Base-by-base conservation (phyloP, 139 green algal species). In the Coccomyxa sp. region DNA sequence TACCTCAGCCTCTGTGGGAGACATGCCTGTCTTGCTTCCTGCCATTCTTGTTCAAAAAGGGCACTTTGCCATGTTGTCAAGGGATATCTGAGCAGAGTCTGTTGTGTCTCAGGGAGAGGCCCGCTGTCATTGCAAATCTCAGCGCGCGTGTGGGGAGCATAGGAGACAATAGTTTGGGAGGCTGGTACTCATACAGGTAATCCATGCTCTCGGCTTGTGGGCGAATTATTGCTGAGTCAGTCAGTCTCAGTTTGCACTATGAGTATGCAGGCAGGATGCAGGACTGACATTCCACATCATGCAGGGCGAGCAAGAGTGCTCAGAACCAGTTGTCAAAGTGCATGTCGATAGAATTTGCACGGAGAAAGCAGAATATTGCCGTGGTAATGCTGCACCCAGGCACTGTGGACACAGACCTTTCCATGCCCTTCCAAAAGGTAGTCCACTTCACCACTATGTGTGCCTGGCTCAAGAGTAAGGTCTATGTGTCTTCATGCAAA, bases 311-410 rank as follows among this genome's bases (percentile, higher is more conserved):
- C 81, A 95, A 98, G 85, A 85, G 91, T 3, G 95, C 94, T 0
- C 89, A 97, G 58, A 98, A 98, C 82, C 92, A 97, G 86, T 86
- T 97, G 60, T 94, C 86, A 51, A 93, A 93, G 79, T 92, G 82
- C n/a, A 86, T 93, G 85, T 67, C 86, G 4, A 66, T 97, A 31
- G 94, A 97, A 85, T 90, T 95, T 78, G 82, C 78, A 17, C 83
- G 92, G 13, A 89, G 89, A 80, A 89, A 88, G 81, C 77, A 85
- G 28, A 77, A 86, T 13, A 92, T 95, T 9, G 84, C 89, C 9
- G 84, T 79, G 59, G 79, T 97, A n/a, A 81, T 94, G 86, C 89
- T 97, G 82, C 94, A 97, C 85, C 94, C 94, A 11, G 94, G 94
- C n/a, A 97, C 94, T 3, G 87, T 86, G 1, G 93, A 96, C 80